A percentile compares a stretch with the other conserved stretches of the same genome.
Evolutionary conservation across 768 basidiomycete genomes (phyloP).

Genomic region (Termitomyces sp.): DNA sequence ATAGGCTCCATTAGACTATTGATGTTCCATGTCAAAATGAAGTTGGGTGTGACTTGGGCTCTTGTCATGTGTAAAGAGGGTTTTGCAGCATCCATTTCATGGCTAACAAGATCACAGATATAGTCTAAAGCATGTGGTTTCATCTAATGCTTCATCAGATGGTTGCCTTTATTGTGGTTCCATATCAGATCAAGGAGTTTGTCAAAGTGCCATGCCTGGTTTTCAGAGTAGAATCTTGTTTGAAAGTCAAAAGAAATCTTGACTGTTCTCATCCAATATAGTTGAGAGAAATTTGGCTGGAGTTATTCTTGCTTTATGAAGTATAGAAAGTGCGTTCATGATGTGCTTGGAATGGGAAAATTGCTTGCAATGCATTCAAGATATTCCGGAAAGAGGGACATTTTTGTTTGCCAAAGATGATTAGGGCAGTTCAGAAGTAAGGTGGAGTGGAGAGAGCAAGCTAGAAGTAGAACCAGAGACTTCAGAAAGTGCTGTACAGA

Average conservation of each 20-base stretch:
- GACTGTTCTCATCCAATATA: not conserved
- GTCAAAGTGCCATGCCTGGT: not conserved
- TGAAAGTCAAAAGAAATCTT: not conserved
- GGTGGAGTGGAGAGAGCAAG: not conserved
- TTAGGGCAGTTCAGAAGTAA: not conserved
- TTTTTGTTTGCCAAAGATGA: not conserved
- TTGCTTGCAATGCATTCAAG: not conserved
- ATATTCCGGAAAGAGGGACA: not conserved
- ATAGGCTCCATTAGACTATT: constrained; percentile 1
- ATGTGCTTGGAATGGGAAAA: not conserved
- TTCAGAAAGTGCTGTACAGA: no score
- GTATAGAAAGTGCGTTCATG: not conserved
- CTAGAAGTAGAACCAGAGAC: not conserved
- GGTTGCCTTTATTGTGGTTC: not conserved
- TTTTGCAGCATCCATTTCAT: constrained; percentile 5
- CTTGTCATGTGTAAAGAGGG: constrained; percentile 1
- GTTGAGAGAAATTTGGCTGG: not conserved
- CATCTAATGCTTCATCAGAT: not conserved
- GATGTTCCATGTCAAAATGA: constrained; percentile 3
- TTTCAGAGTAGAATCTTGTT: not conserved
- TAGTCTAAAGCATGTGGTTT: not conserved
- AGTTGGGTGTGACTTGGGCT: constrained; percentile 1
- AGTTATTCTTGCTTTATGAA: not conserved
- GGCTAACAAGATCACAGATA: not conserved
- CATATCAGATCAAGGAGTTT: not conserved